These are phyloP conservation scores for Puccinellia tenuiflora DNA, from an alignment of 176 grass and related monocot genomes.

Conservation along the genomic window DNA sequence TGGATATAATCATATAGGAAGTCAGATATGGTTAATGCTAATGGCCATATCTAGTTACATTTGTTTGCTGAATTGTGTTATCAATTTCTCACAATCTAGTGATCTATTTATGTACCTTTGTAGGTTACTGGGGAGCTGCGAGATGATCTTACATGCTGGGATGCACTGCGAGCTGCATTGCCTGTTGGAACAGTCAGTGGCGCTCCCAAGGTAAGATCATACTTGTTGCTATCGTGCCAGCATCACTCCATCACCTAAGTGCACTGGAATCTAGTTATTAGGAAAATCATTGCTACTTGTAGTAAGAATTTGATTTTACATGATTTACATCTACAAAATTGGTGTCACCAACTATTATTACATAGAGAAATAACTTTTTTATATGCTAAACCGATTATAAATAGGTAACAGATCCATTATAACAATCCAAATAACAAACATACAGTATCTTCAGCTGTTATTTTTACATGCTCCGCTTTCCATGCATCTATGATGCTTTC, in stretches of 20 bases:
- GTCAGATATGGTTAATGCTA: neutral
- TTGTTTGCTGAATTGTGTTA: neutral
- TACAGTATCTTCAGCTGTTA: neutral
- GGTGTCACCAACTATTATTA: neutral
- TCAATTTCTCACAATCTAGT: slow-evolving; percentile 1
- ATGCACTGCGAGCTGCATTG: slow-evolving; percentile 73
- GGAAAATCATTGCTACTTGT: neutral
- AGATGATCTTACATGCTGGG: slow-evolving; percentile 83
- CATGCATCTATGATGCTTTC: neutral
- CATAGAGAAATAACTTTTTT: neutral
- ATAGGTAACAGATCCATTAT: neutral
- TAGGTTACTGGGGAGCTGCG: slow-evolving; percentile 71
- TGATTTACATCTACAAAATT: neutral
- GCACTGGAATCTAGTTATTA: neutral
- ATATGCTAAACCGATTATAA: neutral
- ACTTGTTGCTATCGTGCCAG: neutral
- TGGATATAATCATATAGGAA: neutral
- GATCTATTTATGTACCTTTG: slow-evolving; percentile 24
- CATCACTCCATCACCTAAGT: neutral
- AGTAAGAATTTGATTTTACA: neutral
- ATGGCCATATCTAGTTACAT: neutral
- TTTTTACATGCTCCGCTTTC: neutral
- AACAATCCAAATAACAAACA: neutral
- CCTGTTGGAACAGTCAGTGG: slow-evolving; percentile 94
- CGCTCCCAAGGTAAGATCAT: slow-evolving; percentile 70